These are phyloP conservation scores for Russula sp. DNA, from an alignment of 768 basidiomycete species.

Conservation along the genomic window DNA sequence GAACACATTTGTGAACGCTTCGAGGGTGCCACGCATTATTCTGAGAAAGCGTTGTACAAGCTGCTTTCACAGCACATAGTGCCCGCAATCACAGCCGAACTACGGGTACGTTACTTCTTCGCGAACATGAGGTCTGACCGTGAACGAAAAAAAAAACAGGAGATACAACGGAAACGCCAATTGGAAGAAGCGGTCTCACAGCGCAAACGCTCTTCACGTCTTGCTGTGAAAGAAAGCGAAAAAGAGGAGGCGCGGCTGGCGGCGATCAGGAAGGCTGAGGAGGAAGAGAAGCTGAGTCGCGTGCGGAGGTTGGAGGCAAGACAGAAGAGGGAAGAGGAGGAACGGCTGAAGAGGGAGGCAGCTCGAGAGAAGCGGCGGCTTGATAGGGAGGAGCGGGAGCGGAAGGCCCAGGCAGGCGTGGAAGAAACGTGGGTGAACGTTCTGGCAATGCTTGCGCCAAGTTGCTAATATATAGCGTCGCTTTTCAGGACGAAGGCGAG, in stretches of 20 bases:
- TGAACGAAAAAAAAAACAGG: slow-evolving; percentile 36
- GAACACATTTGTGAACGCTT: slow-evolving; percentile 72
- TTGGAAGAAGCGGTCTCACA: slow-evolving; percentile 73
- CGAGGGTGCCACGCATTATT: slow-evolving; percentile 66
- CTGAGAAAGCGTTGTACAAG: slow-evolving; percentile 75
- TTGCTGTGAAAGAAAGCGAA: slow-evolving; percentile 75
- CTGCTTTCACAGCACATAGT: slow-evolving; percentile 59
- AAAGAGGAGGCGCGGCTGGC: slow-evolving; percentile 63
- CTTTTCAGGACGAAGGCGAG: slow-evolving; percentile 6
- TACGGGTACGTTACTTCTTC: slow-evolving; percentile 44
- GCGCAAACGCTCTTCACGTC: slow-evolving; percentile 86
- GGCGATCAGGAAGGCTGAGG: slow-evolving; percentile 57
- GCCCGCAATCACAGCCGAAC: slow-evolving; percentile 60
- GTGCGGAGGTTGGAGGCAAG: slow-evolving; percentile 44
- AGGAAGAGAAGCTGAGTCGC: slow-evolving; percentile 61
- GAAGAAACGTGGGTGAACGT: slow-evolving; percentile 13
- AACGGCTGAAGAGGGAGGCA: slow-evolving; percentile 43
- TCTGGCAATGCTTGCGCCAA: neutral
- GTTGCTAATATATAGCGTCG: neutral
- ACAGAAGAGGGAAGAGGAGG: slow-evolving; percentile 35
- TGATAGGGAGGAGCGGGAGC: slow-evolving; percentile 32
- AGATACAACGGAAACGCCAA: slow-evolving; percentile 53
- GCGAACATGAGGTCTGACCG: neutral
- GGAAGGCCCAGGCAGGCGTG: neutral
- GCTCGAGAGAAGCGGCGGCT: slow-evolving; percentile 48